Percentiles rank a stretch among this genome's conserved stretches.
These are phyloP conservation scores for Coix lacrymajobi DNA, from an alignment of 176 grass and related monocot genomes.

Conservation along the genomic window DNA sequence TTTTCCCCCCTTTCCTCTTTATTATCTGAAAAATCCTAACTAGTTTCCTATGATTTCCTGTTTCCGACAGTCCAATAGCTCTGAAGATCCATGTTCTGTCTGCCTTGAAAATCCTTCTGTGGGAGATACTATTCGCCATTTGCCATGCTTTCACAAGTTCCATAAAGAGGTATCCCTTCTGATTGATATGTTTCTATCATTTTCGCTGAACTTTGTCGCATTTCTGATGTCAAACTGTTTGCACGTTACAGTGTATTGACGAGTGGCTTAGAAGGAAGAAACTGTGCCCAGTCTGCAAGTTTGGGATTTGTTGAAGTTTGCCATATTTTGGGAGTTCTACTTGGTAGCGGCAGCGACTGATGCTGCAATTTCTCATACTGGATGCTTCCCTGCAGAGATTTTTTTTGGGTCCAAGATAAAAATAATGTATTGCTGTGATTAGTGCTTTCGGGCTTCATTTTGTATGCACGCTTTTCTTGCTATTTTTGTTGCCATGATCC, in stretches of 20 bases:
- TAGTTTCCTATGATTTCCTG: background rate
- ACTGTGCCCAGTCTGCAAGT: constrained; percentile 70
- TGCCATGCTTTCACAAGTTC: constrained; percentile 93
- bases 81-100: constrained; percentile 72
- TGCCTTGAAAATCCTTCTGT: constrained; percentile 69
- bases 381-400: background rate
- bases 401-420: background rate
- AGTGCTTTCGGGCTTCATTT: background rate
- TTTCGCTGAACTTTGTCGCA: background rate
- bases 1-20: background rate
- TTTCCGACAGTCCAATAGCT: constrained; percentile 53
- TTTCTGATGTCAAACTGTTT: constrained; percentile 21
- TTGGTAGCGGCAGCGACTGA: background rate
- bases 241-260: constrained; percentile 67
- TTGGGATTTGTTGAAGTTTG: constrained; percentile 37
- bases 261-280: constrained; percentile 79
- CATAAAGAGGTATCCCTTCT: constrained; percentile 72
- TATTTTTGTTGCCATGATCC: background rate
- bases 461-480: background rate
- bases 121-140: constrained; percentile 75
- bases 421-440: background rate
- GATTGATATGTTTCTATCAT: background rate
- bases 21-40: constrained; percentile 17
- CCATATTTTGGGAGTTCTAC: background rate
- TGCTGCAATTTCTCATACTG: background rate